Base-by-base conservation (phyloP, 345 rosid species). In the Hibiscus mutabilis region DNA sequence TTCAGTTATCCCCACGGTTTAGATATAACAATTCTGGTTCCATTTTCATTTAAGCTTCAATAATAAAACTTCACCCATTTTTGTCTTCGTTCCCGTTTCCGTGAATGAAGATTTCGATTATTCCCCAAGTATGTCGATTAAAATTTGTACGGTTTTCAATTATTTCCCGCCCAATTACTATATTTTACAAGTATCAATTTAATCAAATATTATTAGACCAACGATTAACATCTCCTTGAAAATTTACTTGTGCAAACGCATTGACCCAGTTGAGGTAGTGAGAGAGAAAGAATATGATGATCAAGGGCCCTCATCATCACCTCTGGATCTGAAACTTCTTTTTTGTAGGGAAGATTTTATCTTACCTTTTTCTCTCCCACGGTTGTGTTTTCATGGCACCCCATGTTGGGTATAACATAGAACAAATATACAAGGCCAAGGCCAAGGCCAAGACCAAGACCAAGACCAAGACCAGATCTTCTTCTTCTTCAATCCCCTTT, bases 211-310 rank as follows among this genome's bases (percentile, higher is more conserved):
- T 3, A 56, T 56, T 10, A 21, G 60, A 21, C 6, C 16, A 15
- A 4, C 59, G 13, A 18, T 56, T 21, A 56, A 22, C 29, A 56
- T 21, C 24, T 56, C 53, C 16, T 46, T 46, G 3, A 46, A 46
- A 46, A 3, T 46, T 46, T 46, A 46, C 5, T 13, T 46, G 1
- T 46, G 51, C 16, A 12, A 46, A 13, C 13, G 68, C 73, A 76
- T 79, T 87, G 91, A 84, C 85, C 87, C 85, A 81, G 86, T 82
- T 77, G 82, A 66, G 75, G 59, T 51, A 6, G 56, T 51, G 21
- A 6, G 56, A 7, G 12, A 51, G 56, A 40, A 59, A 76, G 60
- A n/a, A n/a, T n/a, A n/a, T 79, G 82, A 87, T 79, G 83, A 70
- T 68, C 73, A 67, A 65, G 72, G 78, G 84, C 22, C 11, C 12